Conservation (phyloP, 768 basidiomycete species). For the Rhizopogon roseolus region DNA sequence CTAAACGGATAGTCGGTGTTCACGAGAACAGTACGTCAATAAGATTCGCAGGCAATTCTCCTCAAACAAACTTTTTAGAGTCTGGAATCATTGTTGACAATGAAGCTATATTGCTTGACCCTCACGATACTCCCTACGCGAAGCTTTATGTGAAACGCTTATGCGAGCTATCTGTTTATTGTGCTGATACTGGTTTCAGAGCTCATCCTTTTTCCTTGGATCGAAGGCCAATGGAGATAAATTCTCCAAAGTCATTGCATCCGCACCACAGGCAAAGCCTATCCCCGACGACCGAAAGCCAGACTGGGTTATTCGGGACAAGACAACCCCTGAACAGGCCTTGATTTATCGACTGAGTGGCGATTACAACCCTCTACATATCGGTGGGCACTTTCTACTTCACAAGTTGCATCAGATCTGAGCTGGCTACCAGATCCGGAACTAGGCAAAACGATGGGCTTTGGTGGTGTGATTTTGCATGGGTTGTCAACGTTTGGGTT, state of each 20-base stretch:
- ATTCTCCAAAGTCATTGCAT: constrained; percentile 57
- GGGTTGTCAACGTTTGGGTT: constrained; percentile 82
- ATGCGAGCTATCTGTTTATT: background rate
- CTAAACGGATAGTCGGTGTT: constrained; percentile 59
- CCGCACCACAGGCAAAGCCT: constrained; percentile 55
- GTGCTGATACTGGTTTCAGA: constrained; percentile 27
- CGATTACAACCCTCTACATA: constrained; percentile 77
- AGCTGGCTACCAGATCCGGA: constrained; percentile 48
- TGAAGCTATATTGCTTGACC: constrained; percentile 61
- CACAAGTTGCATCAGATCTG: background rate
- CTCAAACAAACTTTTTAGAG: constrained; percentile 35
- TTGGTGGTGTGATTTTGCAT: constrained; percentile 83
- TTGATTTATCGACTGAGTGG: constrained; percentile 69
- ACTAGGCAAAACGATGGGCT: constrained; percentile 69
- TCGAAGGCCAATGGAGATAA: constrained; percentile 59
- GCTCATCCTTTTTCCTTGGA: constrained; percentile 66
- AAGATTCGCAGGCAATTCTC: background rate
- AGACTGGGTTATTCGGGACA: constrained; percentile 56
- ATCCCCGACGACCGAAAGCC: constrained; percentile 58
- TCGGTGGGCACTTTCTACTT: constrained; percentile 37
- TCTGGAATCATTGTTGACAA: constrained; percentile 68
- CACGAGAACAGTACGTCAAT: constrained; percentile 72
- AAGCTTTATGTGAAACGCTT: constrained; percentile 49
- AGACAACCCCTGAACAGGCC: constrained; percentile 64
- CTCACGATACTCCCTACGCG: constrained; percentile 53